Percentiles rank a stretch among this genome's conserved stretches.
These are phyloP conservation scores for Myriosclerotinia scirpicola DNA, from an alignment of 2,329 filamentous ascomycete species.

Conservation along the genomic window DNA sequence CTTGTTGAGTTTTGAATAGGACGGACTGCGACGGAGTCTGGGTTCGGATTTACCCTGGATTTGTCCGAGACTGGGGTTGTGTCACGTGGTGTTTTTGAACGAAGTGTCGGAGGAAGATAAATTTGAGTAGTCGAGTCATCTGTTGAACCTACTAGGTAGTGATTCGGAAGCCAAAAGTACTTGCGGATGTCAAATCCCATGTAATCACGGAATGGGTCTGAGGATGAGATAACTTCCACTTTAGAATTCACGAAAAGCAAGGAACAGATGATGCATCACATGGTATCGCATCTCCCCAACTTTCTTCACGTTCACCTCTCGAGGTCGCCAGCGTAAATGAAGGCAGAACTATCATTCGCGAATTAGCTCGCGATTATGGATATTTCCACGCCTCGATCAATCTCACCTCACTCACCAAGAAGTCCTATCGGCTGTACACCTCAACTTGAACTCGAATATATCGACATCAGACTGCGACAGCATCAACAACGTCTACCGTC, in stretches of 20 bases:
- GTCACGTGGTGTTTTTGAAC: conserved; percentile 24
- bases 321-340: too few species aligned
- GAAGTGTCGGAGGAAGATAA: background rate
- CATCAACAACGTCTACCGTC: background rate
- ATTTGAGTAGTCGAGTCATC: too few species aligned
- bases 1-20: conserved; percentile 16
- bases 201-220: too few species aligned
- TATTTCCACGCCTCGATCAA: background rate
- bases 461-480: background rate
- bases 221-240: too few species aligned
- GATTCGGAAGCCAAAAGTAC: too few species aligned
- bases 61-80: conserved; percentile 18
- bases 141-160: too few species aligned
- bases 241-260: too few species aligned
- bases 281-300: too few species aligned
- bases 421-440: background rate
- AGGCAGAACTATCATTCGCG: too few species aligned
- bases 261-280: too few species aligned
- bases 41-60: conserved; percentile 20
- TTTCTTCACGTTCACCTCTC: too few species aligned
- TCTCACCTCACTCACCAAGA: background rate
- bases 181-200: too few species aligned
- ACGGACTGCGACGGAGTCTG: background rate
- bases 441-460: background rate
- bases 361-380: conserved; percentile 4